These are phyloP conservation scores for Nakazawaea molendinolei DNA, from an alignment of 805 yeast genomes.

Conservation along the genomic window DNA sequence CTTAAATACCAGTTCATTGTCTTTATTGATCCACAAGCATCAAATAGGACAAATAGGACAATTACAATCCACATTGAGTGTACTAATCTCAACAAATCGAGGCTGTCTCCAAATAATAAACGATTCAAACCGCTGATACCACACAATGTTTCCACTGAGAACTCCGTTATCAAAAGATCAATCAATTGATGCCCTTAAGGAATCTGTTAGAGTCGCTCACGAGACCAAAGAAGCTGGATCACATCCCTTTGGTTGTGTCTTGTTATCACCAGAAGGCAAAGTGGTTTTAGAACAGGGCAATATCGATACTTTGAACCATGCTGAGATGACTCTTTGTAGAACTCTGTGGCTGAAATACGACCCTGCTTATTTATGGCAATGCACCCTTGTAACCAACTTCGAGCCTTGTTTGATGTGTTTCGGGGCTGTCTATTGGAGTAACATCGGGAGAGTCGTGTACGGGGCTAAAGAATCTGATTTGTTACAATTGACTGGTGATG, in stretches of 20 bases:
- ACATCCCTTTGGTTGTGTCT: constrained; percentile 24
- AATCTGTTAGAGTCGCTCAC: constrained; percentile 16
- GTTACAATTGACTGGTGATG: constrained; percentile 19
- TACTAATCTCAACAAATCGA: not conserved
- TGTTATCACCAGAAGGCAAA: constrained; percentile 21
- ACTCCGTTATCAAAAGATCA: constrained; percentile 12
- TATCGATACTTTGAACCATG: constrained; percentile 23
- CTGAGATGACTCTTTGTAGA: constrained; percentile 21
- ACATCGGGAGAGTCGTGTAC: constrained; percentile 22
- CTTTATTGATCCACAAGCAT: too few species aligned
- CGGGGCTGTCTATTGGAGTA: constrained; percentile 24
- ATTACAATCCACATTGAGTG: too few species aligned
- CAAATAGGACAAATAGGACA: too few species aligned
- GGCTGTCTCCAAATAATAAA: not conserved
- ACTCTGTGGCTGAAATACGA: constrained; percentile 16
- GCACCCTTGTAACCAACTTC: constrained; percentile 24
- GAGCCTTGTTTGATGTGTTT: constrained; percentile 27
- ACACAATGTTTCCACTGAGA: constrained; percentile 15
- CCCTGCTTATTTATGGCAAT: constrained; percentile 21
- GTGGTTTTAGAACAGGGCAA: constrained; percentile 22
- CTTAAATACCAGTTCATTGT: too few species aligned
- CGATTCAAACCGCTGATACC: not conserved
- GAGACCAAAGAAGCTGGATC: constrained; percentile 17
- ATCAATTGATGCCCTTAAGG: constrained; percentile 3
- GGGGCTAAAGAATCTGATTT: constrained; percentile 19